Percentiles rank a stretch among this genome's conserved stretches.
phyloP scores from a whole-genome alignment of 345 rosid species.

The Lumnitzera racemosa region DNA sequence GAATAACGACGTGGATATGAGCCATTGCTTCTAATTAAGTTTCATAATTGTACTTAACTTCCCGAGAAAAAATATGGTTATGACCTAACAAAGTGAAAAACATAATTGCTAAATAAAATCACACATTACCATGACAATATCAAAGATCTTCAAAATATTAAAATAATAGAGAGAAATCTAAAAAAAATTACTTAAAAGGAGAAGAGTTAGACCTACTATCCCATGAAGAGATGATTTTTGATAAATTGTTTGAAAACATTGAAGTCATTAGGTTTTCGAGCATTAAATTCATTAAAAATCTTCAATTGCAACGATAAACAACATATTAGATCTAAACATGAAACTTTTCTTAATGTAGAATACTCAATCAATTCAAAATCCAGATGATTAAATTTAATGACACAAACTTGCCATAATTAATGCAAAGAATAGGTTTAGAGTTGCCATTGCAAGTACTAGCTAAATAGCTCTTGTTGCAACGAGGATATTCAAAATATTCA shows the following conservation, averaged over 20 bases:
- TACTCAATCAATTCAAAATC: too few relatives aligned
- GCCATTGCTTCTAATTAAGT: conserved; percentile 83
- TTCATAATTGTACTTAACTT: conserved; percentile 65
- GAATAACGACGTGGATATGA: conserved; percentile 34
- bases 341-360: too few relatives aligned
- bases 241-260: conserved; percentile 68
- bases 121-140: neutral
- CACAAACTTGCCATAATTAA: too few relatives aligned
- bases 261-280: conserved; percentile 84
- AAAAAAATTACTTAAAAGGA: conserved; percentile 58
- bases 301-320: conserved; percentile 16
- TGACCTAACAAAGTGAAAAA: conserved; percentile 27
- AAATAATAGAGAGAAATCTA: neutral
- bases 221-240: conserved; percentile 66
- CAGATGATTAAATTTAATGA: too few relatives aligned
- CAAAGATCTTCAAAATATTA: neutral
- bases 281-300: conserved; percentile 93
- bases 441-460: too few relatives aligned
- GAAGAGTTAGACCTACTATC: conserved; percentile 56
- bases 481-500: too few relatives aligned
- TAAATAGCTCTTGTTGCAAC: too few relatives aligned
- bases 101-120: neutral
- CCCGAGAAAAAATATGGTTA: conserved; percentile 75
- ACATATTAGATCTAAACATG: neutral
- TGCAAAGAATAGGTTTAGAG: too few relatives aligned